Evolutionary conservation across 495 filamentous ascomycete genomes (phyloP).

Genomic region (Usnea hakonensis): DNA sequence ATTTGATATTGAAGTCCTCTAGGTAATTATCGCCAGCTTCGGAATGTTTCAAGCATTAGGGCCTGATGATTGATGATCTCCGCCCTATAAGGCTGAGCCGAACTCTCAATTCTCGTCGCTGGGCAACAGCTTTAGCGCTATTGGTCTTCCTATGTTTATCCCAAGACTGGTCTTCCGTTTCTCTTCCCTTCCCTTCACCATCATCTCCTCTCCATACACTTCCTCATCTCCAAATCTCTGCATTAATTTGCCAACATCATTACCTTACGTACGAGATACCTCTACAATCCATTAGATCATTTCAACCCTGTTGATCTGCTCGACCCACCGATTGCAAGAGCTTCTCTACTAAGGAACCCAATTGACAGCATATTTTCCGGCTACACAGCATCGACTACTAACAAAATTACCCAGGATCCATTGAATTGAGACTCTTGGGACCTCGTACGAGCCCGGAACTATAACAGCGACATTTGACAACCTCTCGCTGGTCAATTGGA

Average conservation of each 20-base stretch:
- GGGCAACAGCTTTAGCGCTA: slow-evolving; percentile 7
- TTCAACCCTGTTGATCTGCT: slow-evolving; percentile 23
- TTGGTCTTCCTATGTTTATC: neutral
- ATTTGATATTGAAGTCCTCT: neutral
- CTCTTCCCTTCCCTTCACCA: slow-evolving; percentile 20
- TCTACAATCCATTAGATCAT: slow-evolving; percentile 36
- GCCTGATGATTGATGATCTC: slow-evolving; percentile 8
- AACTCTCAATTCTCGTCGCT: neutral
- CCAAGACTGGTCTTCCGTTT: slow-evolving; percentile 4
- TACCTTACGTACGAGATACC: slow-evolving; percentile 23
- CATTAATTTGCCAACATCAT: slow-evolving; percentile 25
- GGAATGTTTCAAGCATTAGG: neutral
- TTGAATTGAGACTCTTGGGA: slow-evolving; percentile 59
- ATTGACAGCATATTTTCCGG: slow-evolving; percentile 40
- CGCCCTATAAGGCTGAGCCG: slow-evolving; percentile 12
- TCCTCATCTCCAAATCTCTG: slow-evolving; percentile 25
- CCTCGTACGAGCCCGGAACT: slow-evolving; percentile 30
- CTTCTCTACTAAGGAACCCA: slow-evolving; percentile 30
- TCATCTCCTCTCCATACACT: slow-evolving; percentile 21
- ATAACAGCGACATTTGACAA: slow-evolving; percentile 25
- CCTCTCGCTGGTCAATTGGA: slow-evolving; percentile 29
- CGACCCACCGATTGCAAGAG: slow-evolving; percentile 34
- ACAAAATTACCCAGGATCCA: slow-evolving; percentile 52
- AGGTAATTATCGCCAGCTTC: neutral
- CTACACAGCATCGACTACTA: slow-evolving; percentile 34